Evolutionary conservation across 1,284 basidiomycete genomes (phyloP).

Genomic region (Ceratobasidium sp.): DNA sequence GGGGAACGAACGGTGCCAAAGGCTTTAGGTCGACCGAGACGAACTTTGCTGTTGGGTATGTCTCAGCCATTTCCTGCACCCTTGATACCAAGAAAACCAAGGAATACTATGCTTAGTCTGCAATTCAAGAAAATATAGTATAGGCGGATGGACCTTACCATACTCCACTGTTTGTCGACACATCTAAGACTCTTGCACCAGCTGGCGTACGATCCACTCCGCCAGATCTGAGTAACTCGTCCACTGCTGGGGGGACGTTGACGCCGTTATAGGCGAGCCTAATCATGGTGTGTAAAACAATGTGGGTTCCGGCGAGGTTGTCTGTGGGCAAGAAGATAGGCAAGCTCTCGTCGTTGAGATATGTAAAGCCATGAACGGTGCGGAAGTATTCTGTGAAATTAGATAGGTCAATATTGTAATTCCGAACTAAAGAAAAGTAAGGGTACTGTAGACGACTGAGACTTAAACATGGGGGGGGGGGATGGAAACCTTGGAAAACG

Average conservation of each 20-base stretch:
- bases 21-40: conserved; percentile 29
- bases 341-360: conserved; percentile 15
- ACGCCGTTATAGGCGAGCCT: background rate
- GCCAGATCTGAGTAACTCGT: conserved; percentile 1
- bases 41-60: conserved; percentile 2
- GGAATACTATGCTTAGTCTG: background rate
- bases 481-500: no score
- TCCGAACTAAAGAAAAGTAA: background rate
- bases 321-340: conserved; percentile 5
- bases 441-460: no score
- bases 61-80: conserved; percentile 16
- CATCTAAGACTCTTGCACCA: background rate
- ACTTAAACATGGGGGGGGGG: no score
- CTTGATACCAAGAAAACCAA: background rate
- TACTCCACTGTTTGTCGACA: background rate
- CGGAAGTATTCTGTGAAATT: conserved; percentile 7
- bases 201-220: background rate
- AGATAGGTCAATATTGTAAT: background rate
- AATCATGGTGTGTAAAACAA: background rate
- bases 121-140: background rate
- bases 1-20: background rate
- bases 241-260: background rate
- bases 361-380: background rate
- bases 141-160: background rate
- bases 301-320: background rate